Evolutionary conservation across 116 monocot species (phyloP).

Genomic region (Cymodocea nodosa): DNA sequence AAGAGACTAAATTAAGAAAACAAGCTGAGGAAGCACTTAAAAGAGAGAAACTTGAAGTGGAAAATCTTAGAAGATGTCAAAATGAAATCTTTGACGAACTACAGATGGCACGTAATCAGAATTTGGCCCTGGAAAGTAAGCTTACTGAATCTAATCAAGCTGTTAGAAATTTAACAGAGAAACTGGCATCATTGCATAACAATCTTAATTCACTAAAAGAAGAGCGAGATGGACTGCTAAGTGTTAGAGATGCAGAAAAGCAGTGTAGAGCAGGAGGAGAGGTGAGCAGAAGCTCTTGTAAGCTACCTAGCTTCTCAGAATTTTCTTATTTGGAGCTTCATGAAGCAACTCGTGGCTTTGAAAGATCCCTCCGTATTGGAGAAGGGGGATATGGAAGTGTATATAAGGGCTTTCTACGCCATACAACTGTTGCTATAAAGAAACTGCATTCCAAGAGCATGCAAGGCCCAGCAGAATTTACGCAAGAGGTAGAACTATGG

Average conservation of each 20-base stretch:
- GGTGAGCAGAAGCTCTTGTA: constrained; percentile 1
- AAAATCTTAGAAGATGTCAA: constrained; percentile 14
- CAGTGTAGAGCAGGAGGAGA: constrained; percentile 14
- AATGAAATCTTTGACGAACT: constrained; percentile 21
- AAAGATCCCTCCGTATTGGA: constrained; percentile 41
- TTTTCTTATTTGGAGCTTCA: constrained; percentile 40
- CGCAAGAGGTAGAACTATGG: constrained; percentile 38
- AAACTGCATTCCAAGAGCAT: constrained; percentile 32
- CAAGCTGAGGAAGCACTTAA: constrained; percentile 16
- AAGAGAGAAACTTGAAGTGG: constrained; percentile 18
- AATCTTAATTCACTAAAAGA: background rate
- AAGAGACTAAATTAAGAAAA: constrained; percentile 27
- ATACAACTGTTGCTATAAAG: constrained; percentile 53
- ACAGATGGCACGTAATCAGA: constrained; percentile 17
- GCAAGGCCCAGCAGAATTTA: constrained; percentile 41
- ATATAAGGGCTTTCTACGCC: constrained; percentile 48
- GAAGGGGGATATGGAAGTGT: constrained; percentile 70
- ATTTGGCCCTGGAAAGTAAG: background rate
- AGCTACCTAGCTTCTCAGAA: constrained; percentile 16
- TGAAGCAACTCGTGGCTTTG: constrained; percentile 41
- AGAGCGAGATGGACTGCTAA: constrained; percentile 15
- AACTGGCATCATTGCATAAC: constrained; percentile 8
- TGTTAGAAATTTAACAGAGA: too few relatives aligned
- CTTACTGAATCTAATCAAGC: too few relatives aligned
- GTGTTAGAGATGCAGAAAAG: constrained; percentile 24